Base-by-base conservation (phyloP, 2,329 filamentous ascomycete genomes). In the Sphaerostilbella broomeana region DNA sequence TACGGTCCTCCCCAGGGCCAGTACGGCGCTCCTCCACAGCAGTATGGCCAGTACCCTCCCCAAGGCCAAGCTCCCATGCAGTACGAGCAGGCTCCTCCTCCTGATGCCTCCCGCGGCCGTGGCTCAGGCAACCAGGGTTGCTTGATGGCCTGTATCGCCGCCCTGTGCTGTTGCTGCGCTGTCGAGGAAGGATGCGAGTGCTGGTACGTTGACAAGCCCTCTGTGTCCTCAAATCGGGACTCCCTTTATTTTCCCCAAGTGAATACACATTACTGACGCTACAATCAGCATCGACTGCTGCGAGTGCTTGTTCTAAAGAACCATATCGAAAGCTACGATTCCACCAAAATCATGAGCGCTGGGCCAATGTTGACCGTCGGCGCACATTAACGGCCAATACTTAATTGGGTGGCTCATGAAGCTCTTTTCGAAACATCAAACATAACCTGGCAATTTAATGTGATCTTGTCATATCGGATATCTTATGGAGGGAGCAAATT, bases 121-220 rank as follows among this genome's bases (percentile, higher is more conserved):
- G 55, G 61, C 35, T n/a, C n/a, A n/a, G 60, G 61, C 41, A 56
- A 61, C 37, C 60, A 62, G 42, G 63, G 60, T 48, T 73, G 69
- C 49, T 51, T 72, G 37, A 60, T 63, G 29, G 67, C 60, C 41
- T 72, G 68, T 59, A 55, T 73, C 32, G 69, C 69, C 7, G 59
- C 63, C 12, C 50, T 73, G 38, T 73, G 69, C 58, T 72, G 66
- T 55, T 73, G 70, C 55, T 73, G 68, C 46, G 63, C 67, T 38
- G 59, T 63, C 29, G 70, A 73, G 40, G 70, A 72, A 47, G 63
- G 60, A 20, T 73, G 69, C 54, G 70, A 73, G 50, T 68, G 65
- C 48, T 73, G 69, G 65, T 64, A 60, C 57, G 61, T 59, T 5
- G 5, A 20, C 10, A 13, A 6, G 13, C 5, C 24, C 20, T 10